Conservation (phyloP, 345 rosid species). For the Hirschfeldia incana region DNA sequence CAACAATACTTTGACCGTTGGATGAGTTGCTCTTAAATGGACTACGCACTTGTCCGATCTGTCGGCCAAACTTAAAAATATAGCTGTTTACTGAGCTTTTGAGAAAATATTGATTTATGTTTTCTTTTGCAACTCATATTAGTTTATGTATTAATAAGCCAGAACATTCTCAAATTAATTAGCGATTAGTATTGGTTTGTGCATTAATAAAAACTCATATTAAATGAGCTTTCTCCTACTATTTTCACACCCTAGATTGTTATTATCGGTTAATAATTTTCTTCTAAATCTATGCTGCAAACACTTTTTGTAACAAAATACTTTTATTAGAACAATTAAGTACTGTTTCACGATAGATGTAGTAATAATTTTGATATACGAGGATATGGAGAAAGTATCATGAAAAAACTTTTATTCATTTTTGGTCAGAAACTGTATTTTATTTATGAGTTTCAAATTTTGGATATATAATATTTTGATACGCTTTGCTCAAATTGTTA, state of each 20-base stretch:
- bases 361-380: neutral
- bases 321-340: neutral
- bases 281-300: neutral
- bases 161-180: neutral
- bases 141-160: neutral
- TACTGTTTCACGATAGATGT: neutral
- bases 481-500: too few relatives aligned
- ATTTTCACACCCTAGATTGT: neutral
- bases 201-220: neutral
- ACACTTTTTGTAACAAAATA: neutral
- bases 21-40: neutral
- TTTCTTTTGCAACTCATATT: too few relatives aligned
- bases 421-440: neutral
- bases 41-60: conserved; percentile 21
- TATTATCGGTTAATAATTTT: neutral
- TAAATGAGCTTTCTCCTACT: neutral
- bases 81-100: conserved; percentile 4
- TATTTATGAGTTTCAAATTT: neutral
- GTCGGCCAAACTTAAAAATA: conserved; percentile 31
- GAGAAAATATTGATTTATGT: neutral
- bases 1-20: neutral
- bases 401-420: neutral
- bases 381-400: neutral
- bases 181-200: neutral
- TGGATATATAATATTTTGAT: neutral